Evolutionary conservation across 106 monocot genomes (phyloP).

Genomic region (Gastrodia elata): DNA sequence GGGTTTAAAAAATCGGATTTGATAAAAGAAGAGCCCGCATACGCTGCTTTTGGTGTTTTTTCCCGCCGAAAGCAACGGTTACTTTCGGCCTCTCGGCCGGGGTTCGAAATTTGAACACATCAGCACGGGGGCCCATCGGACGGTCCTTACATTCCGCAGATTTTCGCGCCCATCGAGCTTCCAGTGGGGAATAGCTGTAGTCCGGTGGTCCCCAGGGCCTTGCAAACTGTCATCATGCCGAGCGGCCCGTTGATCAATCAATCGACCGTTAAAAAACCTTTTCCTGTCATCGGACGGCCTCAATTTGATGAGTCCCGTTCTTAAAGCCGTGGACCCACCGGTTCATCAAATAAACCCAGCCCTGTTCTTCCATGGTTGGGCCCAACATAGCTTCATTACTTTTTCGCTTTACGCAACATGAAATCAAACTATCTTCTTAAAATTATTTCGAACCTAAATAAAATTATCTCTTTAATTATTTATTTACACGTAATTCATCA

Average conservation of each 20-base stretch:
- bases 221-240: not conserved
- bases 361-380: not conserved
- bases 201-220: conserved; percentile 3
- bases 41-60: conserved; percentile 4
- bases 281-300: not conserved
- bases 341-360: not conserved
- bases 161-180: conserved; percentile 3
- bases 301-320: not conserved
- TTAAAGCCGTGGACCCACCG: not conserved
- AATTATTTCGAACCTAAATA: too few species aligned
- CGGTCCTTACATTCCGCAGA: not conserved
- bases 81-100: conserved; percentile 5
- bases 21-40: not conserved
- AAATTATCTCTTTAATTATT: too few species aligned
- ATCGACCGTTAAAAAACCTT: not conserved
- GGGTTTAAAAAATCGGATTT: not conserved
- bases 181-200: not conserved
- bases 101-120: conserved; percentile 8
- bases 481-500: too few species aligned
- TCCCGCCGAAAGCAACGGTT: conserved; percentile 12
- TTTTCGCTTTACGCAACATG: too few species aligned
- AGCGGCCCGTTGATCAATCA: not conserved
- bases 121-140: not conserved
- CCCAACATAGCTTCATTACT: too few species aligned
- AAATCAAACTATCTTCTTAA: too few species aligned